Base-by-base conservation (phyloP, 306 rosid species). In the Quercus berberidifolia region DNA sequence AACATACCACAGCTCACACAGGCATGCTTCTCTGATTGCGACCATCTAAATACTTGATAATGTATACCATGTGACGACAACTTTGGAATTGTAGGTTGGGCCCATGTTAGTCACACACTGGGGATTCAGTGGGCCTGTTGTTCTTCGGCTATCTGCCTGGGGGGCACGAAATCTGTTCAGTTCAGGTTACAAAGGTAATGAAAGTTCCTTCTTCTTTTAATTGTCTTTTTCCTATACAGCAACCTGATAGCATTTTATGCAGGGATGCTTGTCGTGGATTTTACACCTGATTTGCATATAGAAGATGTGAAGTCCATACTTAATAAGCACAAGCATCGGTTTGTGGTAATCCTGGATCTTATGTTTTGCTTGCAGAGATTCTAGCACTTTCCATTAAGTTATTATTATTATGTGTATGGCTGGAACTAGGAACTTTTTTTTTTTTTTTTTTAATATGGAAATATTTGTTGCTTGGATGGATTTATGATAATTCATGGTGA, bases 121-220 rank as follows among this genome's bases (percentile, higher is more conserved):
- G 98, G 98, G 97, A 84, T 91, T 94, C 81, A 94, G 98, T 81
- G 98, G 97, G 43, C 98, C 98, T 0, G 97, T 78, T 74, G 83
- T 94, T 86, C 98, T 94, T 76, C 91, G 94, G 51, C 80, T 94
- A 83, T 94, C 97, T 78, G 97, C 97, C 74, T 94, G 98, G 98
- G 97, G 92, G 68, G 98, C 97, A 65, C 94, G 98, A 75, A 81
- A 85, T 62, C 85, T 94, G 71, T 92, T 93, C 74, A 57, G 82
- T 78, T 88, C 93, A 77, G 77, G 84, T 65, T 94, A 94, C 89
- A 90, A 81, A 82, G 97, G 97, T 84, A 83, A 80, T 74, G 28
- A 46, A 75, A 49, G 75, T 56, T 26, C 71, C 55, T 56, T 38
- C 59, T 55, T 20, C 3, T 76, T 8, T 57, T 43, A 49, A 67